These are phyloP conservation scores for Fulvia fulva DNA, from an alignment of 2,329 filamentous ascomycete species.

Conservation along the genomic window DNA sequence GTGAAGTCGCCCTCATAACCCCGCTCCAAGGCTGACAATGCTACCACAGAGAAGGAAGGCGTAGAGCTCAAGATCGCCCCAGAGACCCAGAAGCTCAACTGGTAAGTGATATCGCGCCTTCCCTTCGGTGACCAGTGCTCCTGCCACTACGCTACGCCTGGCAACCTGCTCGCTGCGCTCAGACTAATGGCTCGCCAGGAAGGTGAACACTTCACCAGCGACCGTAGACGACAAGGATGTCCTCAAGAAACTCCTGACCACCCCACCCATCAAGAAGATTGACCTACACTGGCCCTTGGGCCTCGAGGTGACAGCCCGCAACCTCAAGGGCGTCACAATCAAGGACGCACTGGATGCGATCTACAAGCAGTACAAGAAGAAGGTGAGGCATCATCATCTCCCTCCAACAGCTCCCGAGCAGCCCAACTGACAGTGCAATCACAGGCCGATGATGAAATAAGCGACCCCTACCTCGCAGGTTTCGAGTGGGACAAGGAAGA, in stretches of 20 bases:
- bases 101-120: conserved; percentile 55
- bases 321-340: conserved; percentile 91
- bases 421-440: neutral
- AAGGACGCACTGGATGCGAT: conserved; percentile 96
- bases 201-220: conserved; percentile 81
- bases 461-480: conserved; percentile 79
- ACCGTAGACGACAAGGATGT: conserved; percentile 78
- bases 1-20: neutral
- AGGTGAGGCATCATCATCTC: conserved; percentile 53
- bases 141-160: neutral
- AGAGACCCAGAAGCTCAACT: conserved; percentile 84
- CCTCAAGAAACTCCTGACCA: conserved; percentile 75
- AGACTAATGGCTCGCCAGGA: conserved; percentile 57
- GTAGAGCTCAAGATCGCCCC: conserved; percentile 69
- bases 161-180: neutral
- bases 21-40: conserved; percentile 6
- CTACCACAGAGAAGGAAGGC: conserved; percentile 62
- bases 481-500: conserved; percentile 97
- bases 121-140: neutral
- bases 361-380: conserved; percentile 94
- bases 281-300: conserved; percentile 88
- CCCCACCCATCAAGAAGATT: conserved; percentile 86
- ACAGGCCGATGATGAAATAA: conserved; percentile 87
- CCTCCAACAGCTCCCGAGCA: neutral
- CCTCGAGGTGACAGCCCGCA: conserved; percentile 81